Evolutionary conservation across 176 grass and related monocot species (phyloP).

Genomic region (Oryza brachyantha): DNA sequence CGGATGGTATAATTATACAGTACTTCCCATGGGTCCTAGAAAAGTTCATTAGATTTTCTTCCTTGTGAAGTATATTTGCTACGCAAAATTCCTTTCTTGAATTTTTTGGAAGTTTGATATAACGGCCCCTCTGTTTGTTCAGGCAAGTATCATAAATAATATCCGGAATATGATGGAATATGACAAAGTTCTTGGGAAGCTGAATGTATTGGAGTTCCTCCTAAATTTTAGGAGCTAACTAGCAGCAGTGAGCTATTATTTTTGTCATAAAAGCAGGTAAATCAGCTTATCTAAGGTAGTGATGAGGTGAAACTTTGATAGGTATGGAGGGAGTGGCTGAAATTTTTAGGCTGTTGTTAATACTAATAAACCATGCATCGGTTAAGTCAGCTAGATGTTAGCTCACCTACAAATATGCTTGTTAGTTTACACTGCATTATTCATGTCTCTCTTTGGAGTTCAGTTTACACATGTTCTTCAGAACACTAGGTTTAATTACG

Average conservation of each 20-base stretch:
- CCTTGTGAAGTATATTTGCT: background rate
- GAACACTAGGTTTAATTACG: background rate
- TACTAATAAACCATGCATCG: background rate
- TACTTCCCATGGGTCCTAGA: background rate
- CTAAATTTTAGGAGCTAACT: constrained; percentile 42
- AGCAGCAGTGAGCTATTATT: constrained; percentile 30
- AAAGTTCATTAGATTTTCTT: background rate
- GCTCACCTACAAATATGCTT: constrained; percentile 5
- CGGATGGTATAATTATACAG: too few species aligned
- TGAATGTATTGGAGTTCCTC: constrained; percentile 45
- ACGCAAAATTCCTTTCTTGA: background rate
- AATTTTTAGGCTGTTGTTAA: background rate
- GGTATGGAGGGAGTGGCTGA: background rate
- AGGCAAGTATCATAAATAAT: constrained; percentile 44
- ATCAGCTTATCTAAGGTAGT: background rate
- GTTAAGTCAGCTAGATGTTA: constrained; percentile 6
- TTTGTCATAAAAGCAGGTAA: constrained; percentile 49
- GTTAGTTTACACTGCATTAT: background rate
- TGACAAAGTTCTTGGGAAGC: constrained; percentile 41
- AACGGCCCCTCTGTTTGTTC: constrained; percentile 34
- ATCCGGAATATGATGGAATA: constrained; percentile 17
- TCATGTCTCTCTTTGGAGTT: background rate
- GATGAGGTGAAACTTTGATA: background rate
- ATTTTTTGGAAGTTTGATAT: constrained; percentile 27
- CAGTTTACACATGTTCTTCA: background rate